Evolutionary conservation across 2,329 filamentous ascomycete species (phyloP).

Genomic region (Paraphaeosphaeria sporulosa): DNA sequence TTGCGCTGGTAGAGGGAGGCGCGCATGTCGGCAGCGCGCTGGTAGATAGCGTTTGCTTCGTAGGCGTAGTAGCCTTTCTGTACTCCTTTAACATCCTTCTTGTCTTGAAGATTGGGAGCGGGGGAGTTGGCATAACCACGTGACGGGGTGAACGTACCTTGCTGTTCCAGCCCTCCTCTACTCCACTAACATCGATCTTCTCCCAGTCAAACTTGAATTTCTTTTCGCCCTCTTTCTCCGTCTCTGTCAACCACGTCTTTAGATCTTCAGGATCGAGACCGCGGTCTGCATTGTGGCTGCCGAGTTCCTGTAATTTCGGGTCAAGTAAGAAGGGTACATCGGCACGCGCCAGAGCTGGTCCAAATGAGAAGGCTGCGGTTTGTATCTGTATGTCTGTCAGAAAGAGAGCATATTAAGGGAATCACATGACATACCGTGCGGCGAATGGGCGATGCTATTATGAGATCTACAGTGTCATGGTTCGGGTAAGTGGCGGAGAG

Average conservation of each 20-base stretch:
- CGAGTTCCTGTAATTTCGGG: conserved; percentile 81
- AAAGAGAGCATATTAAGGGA: not conserved
- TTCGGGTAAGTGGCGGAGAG: conserved; percentile 71
- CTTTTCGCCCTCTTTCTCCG: conserved; percentile 62
- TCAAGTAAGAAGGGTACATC: conserved; percentile 65
- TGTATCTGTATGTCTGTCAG: conserved; percentile 59
- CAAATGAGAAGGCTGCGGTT: conserved; percentile 77
- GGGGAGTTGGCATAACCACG: too few species aligned
- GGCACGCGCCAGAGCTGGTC: conserved; percentile 50
- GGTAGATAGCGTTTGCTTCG: conserved; percentile 34
- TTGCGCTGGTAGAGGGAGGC: conserved; percentile 37
- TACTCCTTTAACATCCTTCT: not conserved
- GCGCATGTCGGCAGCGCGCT: conserved; percentile 39
- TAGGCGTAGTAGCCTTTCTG: conserved; percentile 44
- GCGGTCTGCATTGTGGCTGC: conserved; percentile 76
- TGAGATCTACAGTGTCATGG: conserved; percentile 65
- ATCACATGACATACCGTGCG: conserved; percentile 60
- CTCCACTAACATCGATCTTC: conserved; percentile 66
- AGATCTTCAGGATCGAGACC: conserved; percentile 65
- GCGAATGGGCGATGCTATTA: conserved; percentile 80
- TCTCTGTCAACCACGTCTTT: conserved; percentile 27
- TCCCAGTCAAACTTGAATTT: conserved; percentile 56
- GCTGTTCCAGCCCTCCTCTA: conserved; percentile 74
- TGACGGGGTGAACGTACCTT: conserved; percentile 56
- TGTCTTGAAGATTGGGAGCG: too few species aligned